A percentile compares a stretch with the other conserved stretches of the same genome.
Evolutionary conservation across 768 basidiomycete species (phyloP).

Genomic region (Kwoniella mangroviensis): DNA sequence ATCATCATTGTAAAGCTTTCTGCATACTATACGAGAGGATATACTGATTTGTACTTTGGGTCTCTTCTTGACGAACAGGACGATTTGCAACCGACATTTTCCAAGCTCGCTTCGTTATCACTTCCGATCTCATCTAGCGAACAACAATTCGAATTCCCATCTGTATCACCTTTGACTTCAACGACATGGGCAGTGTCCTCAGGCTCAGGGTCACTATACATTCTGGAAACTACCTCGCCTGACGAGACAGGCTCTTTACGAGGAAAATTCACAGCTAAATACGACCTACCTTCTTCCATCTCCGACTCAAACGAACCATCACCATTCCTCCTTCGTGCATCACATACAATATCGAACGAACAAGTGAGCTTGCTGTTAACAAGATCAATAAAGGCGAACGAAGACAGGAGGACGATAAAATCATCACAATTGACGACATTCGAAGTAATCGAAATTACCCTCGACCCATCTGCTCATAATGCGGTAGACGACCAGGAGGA

Average conservation of each 20-base stretch:
- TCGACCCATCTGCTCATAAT: slow-evolving; percentile 27
- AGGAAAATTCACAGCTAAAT: slow-evolving; percentile 34
- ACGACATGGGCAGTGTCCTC: slow-evolving; percentile 38
- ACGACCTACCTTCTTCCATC: slow-evolving; percentile 23
- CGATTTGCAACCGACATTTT: slow-evolving; percentile 33
- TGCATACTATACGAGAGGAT: no score
- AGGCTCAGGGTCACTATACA: slow-evolving; percentile 43
- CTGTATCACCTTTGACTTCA: slow-evolving; percentile 21
- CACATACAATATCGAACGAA: slow-evolving; percentile 15
- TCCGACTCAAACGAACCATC: neutral
- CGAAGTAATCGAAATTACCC: slow-evolving; percentile 39
- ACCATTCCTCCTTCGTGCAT: slow-evolving; percentile 39
- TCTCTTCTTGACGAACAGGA: slow-evolving; percentile 18
- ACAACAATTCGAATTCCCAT: slow-evolving; percentile 43
- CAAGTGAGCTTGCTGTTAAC: slow-evolving; percentile 32
- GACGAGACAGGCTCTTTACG: slow-evolving; percentile 7
- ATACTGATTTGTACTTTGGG: no score
- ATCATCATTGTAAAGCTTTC: no score
- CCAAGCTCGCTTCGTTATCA: slow-evolving; percentile 34
- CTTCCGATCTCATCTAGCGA: slow-evolving; percentile 37
- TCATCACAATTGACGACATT: slow-evolving; percentile 28
- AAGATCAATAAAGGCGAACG: slow-evolving; percentile 21
- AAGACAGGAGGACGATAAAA: slow-evolving; percentile 1
- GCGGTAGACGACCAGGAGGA: slow-evolving; percentile 12
- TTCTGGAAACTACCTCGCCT: slow-evolving; percentile 31